Evolutionary conservation across 768 basidiomycete species (phyloP).

Genomic region (Asterophora parasitica): DNA sequence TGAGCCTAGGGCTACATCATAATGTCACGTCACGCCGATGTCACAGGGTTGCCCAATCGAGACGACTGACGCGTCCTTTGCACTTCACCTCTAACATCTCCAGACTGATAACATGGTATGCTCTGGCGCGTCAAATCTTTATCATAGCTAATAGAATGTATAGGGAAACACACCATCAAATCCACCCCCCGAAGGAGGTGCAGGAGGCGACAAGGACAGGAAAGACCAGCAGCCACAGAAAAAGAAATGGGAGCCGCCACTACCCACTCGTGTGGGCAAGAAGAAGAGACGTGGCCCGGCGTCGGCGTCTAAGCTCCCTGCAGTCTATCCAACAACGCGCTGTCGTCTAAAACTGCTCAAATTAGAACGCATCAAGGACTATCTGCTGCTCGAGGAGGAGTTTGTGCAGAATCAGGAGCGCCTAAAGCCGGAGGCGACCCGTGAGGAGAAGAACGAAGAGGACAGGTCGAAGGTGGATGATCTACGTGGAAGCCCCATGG

Average conservation of each 20-base stretch:
- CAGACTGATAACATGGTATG: slow-evolving; percentile 20
- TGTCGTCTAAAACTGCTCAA: slow-evolving; percentile 94
- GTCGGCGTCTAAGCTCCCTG: slow-evolving; percentile 83
- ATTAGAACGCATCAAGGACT: slow-evolving; percentile 98
- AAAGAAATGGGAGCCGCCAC: slow-evolving; percentile 99
- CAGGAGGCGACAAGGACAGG: slow-evolving; percentile 37
- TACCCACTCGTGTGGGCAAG: slow-evolving; percentile 95
- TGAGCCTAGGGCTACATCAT: slow-evolving; percentile 21
- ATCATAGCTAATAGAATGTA: background rate
- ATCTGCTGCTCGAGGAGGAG: slow-evolving; percentile 91
- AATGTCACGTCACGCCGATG: slow-evolving; percentile 21
- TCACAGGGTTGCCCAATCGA: slow-evolving; percentile 28
- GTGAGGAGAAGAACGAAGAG: slow-evolving; percentile 95
- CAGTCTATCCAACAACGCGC: slow-evolving; percentile 90
- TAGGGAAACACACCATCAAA: slow-evolving; percentile 78
- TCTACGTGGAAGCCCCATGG: slow-evolving; percentile 92
- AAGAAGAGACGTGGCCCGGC: slow-evolving; percentile 95
- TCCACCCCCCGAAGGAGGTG: slow-evolving; percentile 37
- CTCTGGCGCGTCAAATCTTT: background rate
- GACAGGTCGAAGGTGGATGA: slow-evolving; percentile 92
- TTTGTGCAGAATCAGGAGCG: slow-evolving; percentile 91
- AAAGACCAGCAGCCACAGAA: slow-evolving; percentile 54
- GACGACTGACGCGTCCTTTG: slow-evolving; percentile 50
- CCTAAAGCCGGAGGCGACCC: slow-evolving; percentile 78
- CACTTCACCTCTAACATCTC: slow-evolving; percentile 12